Evolutionary conservation across 805 yeast genomes (phyloP), one percentile per base, ranked within the genome.

Genomic region (Saccharomycodes ludwigii): DNA sequence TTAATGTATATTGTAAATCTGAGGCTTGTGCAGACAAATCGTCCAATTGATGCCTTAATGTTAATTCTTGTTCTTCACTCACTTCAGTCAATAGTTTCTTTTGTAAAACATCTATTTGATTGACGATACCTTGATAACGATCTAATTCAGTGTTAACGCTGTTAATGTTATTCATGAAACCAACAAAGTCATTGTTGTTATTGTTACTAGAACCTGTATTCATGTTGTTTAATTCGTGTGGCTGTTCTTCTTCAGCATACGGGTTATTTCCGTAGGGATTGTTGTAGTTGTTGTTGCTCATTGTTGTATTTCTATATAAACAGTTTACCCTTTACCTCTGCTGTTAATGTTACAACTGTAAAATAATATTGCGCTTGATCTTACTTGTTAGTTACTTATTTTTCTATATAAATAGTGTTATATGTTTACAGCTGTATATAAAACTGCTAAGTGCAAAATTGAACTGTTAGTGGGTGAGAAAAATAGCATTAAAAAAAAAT

Each of bases 31-130:
- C 63, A 31, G 76, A 76, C 36, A 82, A 65, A 38, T 71, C 64
- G 50, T 86, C 95, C 37, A 91, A 67, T 56, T 82, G 84, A 41
- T 70, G 68, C 56, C 84, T 76, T 37, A 74, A 64, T 47, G 72
- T 69, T 34, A 69, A 70, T 48, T 78, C 80, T 47, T 73, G 75
- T 38, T 76, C 79, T 39, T 72, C 73, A 44, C 76, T 76, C 39
- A 80, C 73, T 42, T 81, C 91, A 40, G 74, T 75, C 47, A 83
- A 60, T 23, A 84, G 62, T 44, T 75, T 71, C 49, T 68, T 66
- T 60, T 83, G 94, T 45, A 76, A 66, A 36, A 68, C 64, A 52
- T 79, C 80, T 38, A 82, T 71, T 44, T 77, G 65, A 43, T 74
- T 74, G 40, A 83, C 71, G 40, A 78, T 60, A 47, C 68, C 71